A percentile compares a stretch with the other conserved stretches of the same genome.
phyloP scores from a whole-genome alignment of 345 rosid species.

The Ceriops zippeliana region DNA sequence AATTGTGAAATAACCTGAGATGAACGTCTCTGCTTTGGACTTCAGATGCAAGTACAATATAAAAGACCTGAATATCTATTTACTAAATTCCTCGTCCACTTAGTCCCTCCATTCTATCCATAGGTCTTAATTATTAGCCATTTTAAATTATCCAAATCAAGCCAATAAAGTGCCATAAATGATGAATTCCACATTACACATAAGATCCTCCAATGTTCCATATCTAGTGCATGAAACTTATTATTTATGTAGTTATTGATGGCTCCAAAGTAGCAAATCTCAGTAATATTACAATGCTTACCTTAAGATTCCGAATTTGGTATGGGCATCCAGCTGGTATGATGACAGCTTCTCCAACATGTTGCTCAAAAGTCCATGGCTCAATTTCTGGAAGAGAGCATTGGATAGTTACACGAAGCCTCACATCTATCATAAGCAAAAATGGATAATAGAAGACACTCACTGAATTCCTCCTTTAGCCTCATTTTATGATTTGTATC shows the following conservation, averaged over 20 bases:
- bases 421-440: not conserved
- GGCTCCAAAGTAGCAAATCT: too few relatives aligned
- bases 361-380: slow-evolving; percentile 95
- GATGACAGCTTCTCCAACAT: slow-evolving; percentile 91
- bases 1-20: slow-evolving; percentile 2
- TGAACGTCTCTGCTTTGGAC: not conserved
- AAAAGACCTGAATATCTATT: too few relatives aligned
- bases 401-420: not conserved
- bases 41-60: too few relatives aligned
- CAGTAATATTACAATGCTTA: slow-evolving; percentile 13
- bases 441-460: slow-evolving; percentile 22
- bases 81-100: too few relatives aligned
- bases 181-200: too few relatives aligned
- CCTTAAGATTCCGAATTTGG: slow-evolving; percentile 84
- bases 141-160: too few relatives aligned
- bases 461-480: slow-evolving; percentile 89
- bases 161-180: too few relatives aligned
- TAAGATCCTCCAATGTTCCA: too few relatives aligned
- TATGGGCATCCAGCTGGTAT: slow-evolving; percentile 96
- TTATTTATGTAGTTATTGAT: too few relatives aligned
- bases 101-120: too few relatives aligned
- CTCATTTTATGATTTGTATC: slow-evolving; percentile 66
- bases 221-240: too few relatives aligned
- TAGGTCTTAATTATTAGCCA: too few relatives aligned
- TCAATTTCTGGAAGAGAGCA: slow-evolving; percentile 56